Conservation (phyloP, 192 early-diverging fungal species). For the Oehlia diaphana region DNA sequence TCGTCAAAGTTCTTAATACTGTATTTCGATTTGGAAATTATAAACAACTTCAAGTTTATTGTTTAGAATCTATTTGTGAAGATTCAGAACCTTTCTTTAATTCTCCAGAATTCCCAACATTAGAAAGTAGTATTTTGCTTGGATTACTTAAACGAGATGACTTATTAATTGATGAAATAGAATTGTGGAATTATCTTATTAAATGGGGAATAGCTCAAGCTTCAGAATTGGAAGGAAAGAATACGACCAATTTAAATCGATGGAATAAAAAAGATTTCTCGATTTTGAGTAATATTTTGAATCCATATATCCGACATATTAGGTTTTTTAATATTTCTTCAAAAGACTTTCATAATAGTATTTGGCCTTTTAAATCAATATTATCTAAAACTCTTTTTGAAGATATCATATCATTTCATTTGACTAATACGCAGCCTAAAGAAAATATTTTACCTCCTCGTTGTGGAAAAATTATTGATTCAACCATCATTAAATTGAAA, state of each 20-base stretch:
- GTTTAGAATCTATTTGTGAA: conserved; percentile 3
- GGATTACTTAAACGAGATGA: neutral
- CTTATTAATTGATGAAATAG: conserved; percentile 14
- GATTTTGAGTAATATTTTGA: neutral
- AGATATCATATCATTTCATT: neutral
- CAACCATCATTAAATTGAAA: neutral
- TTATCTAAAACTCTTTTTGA: neutral
- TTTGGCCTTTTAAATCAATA: neutral
- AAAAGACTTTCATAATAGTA: neutral
- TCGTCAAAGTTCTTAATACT: conserved; percentile 2
- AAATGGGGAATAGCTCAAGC: conserved; percentile 14
- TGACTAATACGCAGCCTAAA: neutral
- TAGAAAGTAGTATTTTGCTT: conserved; percentile 17
- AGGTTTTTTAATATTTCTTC: conserved; percentile 19
- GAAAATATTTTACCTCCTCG: neutral
- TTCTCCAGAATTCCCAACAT: neutral
- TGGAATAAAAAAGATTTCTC: neutral
- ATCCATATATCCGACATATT: neutral
- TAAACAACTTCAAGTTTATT: conserved; percentile 15
- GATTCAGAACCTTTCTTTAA: conserved; percentile 2
- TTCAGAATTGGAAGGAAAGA: neutral
- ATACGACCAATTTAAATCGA: neutral
- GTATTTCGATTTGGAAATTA: neutral
- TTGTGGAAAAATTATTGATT: neutral
- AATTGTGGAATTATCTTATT: conserved; percentile 23